Evolutionary conservation across 140 eudicot species (phyloP).

Genomic region (Ambrosia hybrid): DNA sequence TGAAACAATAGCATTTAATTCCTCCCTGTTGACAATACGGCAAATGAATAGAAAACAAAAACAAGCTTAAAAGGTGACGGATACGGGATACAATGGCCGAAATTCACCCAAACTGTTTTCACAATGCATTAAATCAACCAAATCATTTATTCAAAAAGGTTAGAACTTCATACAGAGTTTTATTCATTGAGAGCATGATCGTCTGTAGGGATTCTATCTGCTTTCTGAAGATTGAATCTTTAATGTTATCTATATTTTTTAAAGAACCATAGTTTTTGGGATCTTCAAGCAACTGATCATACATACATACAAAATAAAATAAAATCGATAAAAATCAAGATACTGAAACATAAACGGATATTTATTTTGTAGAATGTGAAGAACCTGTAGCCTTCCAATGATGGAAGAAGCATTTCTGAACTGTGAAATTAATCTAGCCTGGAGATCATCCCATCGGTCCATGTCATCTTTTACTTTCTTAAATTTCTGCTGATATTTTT

Average conservation of each 20-base stretch:
- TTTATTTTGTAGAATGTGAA: neutral
- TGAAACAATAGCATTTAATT: slow-evolving; percentile 46
- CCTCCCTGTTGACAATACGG: slow-evolving; percentile 51
- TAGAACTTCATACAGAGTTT: slow-evolving; percentile 62
- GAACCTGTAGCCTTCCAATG: slow-evolving; percentile 72
- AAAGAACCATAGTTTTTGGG: slow-evolving; percentile 59
- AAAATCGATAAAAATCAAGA: neutral
- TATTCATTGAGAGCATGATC: slow-evolving; percentile 57
- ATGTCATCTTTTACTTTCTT: slow-evolving; percentile 55
- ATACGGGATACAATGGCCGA: neutral
- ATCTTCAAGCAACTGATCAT: slow-evolving; percentile 53
- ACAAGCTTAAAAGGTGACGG: neutral
- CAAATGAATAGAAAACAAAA: neutral
- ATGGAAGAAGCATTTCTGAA: slow-evolving; percentile 76
- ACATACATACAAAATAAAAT: neutral
- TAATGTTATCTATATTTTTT: slow-evolving; percentile 54
- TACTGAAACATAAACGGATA: neutral
- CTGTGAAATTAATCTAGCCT: slow-evolving; percentile 56
- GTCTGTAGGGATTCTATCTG: slow-evolving; percentile 71
- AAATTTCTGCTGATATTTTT: slow-evolving; percentile 68
- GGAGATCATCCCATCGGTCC: slow-evolving; percentile 65
- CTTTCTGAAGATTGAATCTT: slow-evolving; percentile 54
- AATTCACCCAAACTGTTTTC: neutral
- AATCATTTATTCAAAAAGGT: too few species aligned
- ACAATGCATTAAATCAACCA: neutral